Percentiles rank a stretch among this genome's conserved stretches.
Evolutionary conservation across 306 rosid species (phyloP).

Genomic region (Casuarina equisetifolia): DNA sequence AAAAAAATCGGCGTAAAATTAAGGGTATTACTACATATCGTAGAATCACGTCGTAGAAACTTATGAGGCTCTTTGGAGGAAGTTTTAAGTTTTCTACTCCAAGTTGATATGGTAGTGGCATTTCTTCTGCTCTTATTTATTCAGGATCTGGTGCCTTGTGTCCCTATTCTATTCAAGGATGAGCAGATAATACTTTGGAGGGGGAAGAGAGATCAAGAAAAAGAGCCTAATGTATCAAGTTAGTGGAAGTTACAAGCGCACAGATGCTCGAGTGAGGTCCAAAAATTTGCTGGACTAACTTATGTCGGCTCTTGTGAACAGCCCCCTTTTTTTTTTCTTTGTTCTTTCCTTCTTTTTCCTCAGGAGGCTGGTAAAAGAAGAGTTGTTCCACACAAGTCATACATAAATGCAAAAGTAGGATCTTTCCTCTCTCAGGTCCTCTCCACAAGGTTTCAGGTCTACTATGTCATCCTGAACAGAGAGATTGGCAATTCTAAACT

Average conservation of each 20-base stretch:
- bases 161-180: constrained; percentile 84
- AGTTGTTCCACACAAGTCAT: not conserved
- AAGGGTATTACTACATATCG: constrained; percentile 45
- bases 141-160: constrained; percentile 85
- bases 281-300: not conserved
- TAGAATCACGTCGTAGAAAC: not conserved
- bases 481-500: not conserved
- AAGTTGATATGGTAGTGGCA: constrained; percentile 4
- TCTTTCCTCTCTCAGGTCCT: not conserved
- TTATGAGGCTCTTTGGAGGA: constrained; percentile 8
- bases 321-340: not conserved
- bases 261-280: constrained; percentile 1
- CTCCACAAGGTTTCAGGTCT: not conserved
- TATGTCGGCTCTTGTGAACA: not conserved
- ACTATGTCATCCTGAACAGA: not conserved
- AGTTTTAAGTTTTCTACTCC: constrained; percentile 6
- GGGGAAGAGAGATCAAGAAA: constrained; percentile 50
- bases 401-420: not conserved
- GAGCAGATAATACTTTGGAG: constrained; percentile 93
- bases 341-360: not conserved
- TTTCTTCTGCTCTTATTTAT: constrained; percentile 1
- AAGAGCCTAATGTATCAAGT: constrained; percentile 26
- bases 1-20: constrained; percentile 80
- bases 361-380: not conserved
- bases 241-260: not conserved